Conservation (phyloP, 2,329 filamentous ascomycete genomes). For the Aspergillus ruber region DNA sequence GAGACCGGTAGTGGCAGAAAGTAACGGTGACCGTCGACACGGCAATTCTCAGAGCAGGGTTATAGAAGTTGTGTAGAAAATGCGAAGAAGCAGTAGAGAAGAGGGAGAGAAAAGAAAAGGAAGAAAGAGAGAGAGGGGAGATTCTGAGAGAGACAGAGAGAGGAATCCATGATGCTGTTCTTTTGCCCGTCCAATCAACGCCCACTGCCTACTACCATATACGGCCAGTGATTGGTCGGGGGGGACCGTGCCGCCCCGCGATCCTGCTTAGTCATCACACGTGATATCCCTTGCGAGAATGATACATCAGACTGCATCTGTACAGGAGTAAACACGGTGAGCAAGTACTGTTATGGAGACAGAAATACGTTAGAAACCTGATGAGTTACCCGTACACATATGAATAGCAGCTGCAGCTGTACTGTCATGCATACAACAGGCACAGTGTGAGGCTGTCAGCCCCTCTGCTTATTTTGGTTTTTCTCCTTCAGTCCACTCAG, state of each 20-base stretch:
- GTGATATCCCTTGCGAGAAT: conserved; percentile 2
- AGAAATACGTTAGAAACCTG: no score
- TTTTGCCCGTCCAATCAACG: conserved; percentile 5
- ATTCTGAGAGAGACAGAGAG: not conserved
- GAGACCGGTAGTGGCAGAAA: conserved; percentile 17
- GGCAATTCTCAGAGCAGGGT: no score
- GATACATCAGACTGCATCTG: not conserved
- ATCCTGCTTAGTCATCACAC: conserved; percentile 2
- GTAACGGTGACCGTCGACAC: not conserved
- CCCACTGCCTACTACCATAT: not conserved
- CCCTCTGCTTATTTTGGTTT: conserved; percentile 33
- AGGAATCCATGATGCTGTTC: conserved; percentile 8
- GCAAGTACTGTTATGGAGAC: no score
- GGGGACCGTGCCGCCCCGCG: not conserved
- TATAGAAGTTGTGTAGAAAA: conserved; percentile 2
- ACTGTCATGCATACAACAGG: no score
- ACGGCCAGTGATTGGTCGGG: conserved; percentile 4
- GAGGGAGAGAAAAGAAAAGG: conserved; percentile 9
- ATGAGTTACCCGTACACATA: no score
- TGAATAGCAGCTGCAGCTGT: no score
- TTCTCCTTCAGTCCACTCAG: conserved; percentile 21
- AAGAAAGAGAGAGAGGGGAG: conserved; percentile 9
- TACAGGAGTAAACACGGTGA: not conserved
- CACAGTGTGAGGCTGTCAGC: not conserved
- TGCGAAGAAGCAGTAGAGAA: conserved; percentile 10